These are phyloP conservation scores for Hypoxylon cercidicola DNA, from an alignment of 495 filamentous ascomycete species.

Conservation along the genomic window DNA sequence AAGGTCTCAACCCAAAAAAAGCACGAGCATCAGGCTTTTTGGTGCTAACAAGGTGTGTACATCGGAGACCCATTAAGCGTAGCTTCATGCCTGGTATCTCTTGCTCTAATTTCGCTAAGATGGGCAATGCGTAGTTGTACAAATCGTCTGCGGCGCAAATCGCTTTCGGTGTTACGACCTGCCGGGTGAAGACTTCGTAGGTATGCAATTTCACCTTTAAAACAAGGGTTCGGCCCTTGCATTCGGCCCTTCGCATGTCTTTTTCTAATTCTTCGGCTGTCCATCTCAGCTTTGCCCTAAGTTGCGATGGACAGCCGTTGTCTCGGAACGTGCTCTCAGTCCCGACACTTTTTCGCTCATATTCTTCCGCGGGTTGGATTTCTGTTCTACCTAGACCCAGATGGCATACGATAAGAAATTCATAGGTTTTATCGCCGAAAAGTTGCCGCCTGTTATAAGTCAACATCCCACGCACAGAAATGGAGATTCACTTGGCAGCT, in stretches of 20 bases:
- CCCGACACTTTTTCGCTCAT: slow-evolving; percentile 92
- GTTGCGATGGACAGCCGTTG: slow-evolving; percentile 66
- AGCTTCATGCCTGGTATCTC: slow-evolving; percentile 85
- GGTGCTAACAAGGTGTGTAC: slow-evolving; percentile 85
- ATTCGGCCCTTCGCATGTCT: slow-evolving; percentile 80
- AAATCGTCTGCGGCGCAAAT: slow-evolving; percentile 80
- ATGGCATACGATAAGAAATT: slow-evolving; percentile 85
- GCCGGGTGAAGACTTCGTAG: slow-evolving; percentile 89
- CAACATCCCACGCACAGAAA: slow-evolving; percentile 1
- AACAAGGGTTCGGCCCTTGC: slow-evolving; percentile 88
- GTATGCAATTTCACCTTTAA: slow-evolving; percentile 95
- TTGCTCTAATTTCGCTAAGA: slow-evolving; percentile 85
- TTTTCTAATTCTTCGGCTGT: slow-evolving; percentile 90
- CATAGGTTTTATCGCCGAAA: slow-evolving; percentile 91
- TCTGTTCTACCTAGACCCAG: slow-evolving; percentile 90
- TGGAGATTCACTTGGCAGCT: not conserved
- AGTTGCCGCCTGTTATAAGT: slow-evolving; percentile 58
- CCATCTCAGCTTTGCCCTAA: slow-evolving; percentile 79
- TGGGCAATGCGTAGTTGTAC: slow-evolving; percentile 82
- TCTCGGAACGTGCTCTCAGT: slow-evolving; percentile 94
- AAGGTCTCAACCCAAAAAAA: slow-evolving; percentile 76
- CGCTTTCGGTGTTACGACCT: slow-evolving; percentile 77
- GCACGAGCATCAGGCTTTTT: slow-evolving; percentile 76
- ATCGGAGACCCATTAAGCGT: slow-evolving; percentile 87
- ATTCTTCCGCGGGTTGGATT: slow-evolving; percentile 86